phyloP scores from a whole-genome alignment of 2,329 filamentous ascomycete species.

The Aspergillus niger region DNA sequence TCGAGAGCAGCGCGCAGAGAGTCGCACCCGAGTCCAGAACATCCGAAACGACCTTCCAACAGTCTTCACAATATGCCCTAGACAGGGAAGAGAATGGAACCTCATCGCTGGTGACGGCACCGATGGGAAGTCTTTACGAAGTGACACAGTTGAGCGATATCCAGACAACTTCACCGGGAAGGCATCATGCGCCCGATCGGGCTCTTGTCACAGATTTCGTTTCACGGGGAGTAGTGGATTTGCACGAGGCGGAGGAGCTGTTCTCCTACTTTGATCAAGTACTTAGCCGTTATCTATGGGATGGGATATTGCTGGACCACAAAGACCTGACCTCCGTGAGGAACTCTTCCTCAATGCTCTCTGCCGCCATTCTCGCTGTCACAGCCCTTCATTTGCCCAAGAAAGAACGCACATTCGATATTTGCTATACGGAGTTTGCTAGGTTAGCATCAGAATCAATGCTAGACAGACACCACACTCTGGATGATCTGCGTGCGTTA shows the following conservation, averaged over 20 bases:
- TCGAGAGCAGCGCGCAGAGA: constrained; percentile 13
- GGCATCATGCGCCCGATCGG: constrained; percentile 36
- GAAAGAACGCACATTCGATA: constrained; percentile 50
- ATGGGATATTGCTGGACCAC: constrained; percentile 50
- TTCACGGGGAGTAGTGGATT: constrained; percentile 50
- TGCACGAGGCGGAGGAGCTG: constrained; percentile 46
- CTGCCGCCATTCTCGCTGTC: constrained; percentile 51
- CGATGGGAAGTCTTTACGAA: constrained; percentile 53
- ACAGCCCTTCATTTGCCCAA: constrained; percentile 53
- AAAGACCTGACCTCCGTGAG: constrained; percentile 50
- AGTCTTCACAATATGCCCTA: constrained; percentile 36
- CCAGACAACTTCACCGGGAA: constrained; percentile 35
- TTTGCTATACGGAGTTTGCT: constrained; percentile 55
- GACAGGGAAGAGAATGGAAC: constrained; percentile 40
- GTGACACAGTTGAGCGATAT: constrained; percentile 49
- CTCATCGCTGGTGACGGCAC: constrained; percentile 44
- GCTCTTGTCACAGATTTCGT: constrained; percentile 52
- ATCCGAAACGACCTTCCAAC: constrained; percentile 24
- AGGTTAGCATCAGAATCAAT: constrained; percentile 56
- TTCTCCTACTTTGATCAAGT: constrained; percentile 45
- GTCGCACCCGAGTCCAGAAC: constrained; percentile 22
- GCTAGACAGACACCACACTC: constrained; percentile 54
- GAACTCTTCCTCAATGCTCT: constrained; percentile 48
- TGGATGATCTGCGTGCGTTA: constrained; percentile 55
- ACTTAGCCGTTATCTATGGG: constrained; percentile 45